Evolutionary conservation across 352 stramenopile genomes (phyloP), one percentile per base, ranked within the genome.

Genomic region (Phytophthora megakarya): DNA sequence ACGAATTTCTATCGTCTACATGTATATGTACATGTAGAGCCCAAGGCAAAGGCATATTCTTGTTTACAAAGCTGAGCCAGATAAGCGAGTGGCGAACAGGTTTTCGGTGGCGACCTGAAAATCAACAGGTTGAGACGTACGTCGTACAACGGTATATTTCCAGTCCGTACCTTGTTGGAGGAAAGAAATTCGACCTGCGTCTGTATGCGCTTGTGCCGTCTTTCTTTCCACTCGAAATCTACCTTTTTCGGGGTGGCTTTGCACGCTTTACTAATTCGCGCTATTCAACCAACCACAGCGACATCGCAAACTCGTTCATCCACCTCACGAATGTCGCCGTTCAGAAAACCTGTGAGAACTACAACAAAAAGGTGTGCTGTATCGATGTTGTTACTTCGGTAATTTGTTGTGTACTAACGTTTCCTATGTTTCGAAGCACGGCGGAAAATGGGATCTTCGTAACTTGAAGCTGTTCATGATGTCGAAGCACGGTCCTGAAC

Each of bases 271-370:
- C 86, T 9, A 95, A 93, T 68, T 88, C 81, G 21, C 84, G 89
- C n/a, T 98, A 96, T 75, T 95, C 84, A 22, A 94, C 92, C 56
- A 89, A 96, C 47, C 75, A 84, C 13, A 91, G 75, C 54, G 86
- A 96, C 65, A 96, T 97, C 21, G 87, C 88, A 33, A 97, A 97
- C 56, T 90, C 80, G 28, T 97, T 96, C 52, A 93, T 98, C 51
- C 94, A 98, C 76, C 85, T 98, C 12, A 98, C 94, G 5, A 98
- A 98, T 67, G 88, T 98, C 37, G 89, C 93, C 37, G 97, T 98
- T 49, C 93, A 98, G 70, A 98, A 98, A 74, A 98, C 89, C 0
- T 93, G 84, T 12, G 88, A 97, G 39, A 80, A 97, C 61, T 98
- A 98, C 84, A 96, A 98, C 78, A 96, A 95, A 50, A 72, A 89